These are phyloP conservation scores for Paxillus rubicundulus DNA, from an alignment of 768 basidiomycete genomes.

Conservation along the genomic window DNA sequence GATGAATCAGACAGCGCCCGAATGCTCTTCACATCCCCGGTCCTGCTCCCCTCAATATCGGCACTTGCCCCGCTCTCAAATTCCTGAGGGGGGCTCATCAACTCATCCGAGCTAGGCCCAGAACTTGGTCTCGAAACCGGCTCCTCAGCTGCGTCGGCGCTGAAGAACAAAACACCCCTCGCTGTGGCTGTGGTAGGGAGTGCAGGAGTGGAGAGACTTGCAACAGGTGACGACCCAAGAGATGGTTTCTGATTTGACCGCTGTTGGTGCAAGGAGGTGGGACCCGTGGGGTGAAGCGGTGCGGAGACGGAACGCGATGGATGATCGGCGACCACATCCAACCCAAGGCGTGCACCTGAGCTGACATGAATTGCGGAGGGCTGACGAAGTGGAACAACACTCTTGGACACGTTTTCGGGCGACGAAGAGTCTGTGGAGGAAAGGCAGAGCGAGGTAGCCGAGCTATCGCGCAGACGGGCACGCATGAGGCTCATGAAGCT, in stretches of 20 bases:
- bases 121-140: slow-evolving; percentile 13
- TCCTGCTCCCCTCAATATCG: slow-evolving; percentile 9
- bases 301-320: slow-evolving; percentile 19
- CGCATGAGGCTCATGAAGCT: slow-evolving; percentile 16
- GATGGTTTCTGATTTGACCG: slow-evolving; percentile 5
- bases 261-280: not conserved
- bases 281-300: slow-evolving; percentile 13
- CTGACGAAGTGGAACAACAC: slow-evolving; percentile 3
- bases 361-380: slow-evolving; percentile 6
- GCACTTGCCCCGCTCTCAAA: slow-evolving; percentile 12
- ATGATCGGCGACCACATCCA: slow-evolving; percentile 28
- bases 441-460: slow-evolving; percentile 30
- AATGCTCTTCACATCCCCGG: slow-evolving; percentile 5
- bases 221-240: slow-evolving; percentile 13
- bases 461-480: slow-evolving; percentile 25
- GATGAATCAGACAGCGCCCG: slow-evolving; percentile 6
- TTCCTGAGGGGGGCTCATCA: slow-evolving; percentile 13
- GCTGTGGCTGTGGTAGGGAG: slow-evolving; percentile 3
- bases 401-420: slow-evolving; percentile 4
- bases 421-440: slow-evolving; percentile 19
- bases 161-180: not conserved
- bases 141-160: slow-evolving; percentile 5
- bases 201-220: slow-evolving; percentile 20
- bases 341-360: not conserved
- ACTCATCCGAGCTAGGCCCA: slow-evolving; percentile 13